Evolutionary conservation across 805 yeast species (phyloP).

Genomic region (Sungouiella blattae): DNA sequence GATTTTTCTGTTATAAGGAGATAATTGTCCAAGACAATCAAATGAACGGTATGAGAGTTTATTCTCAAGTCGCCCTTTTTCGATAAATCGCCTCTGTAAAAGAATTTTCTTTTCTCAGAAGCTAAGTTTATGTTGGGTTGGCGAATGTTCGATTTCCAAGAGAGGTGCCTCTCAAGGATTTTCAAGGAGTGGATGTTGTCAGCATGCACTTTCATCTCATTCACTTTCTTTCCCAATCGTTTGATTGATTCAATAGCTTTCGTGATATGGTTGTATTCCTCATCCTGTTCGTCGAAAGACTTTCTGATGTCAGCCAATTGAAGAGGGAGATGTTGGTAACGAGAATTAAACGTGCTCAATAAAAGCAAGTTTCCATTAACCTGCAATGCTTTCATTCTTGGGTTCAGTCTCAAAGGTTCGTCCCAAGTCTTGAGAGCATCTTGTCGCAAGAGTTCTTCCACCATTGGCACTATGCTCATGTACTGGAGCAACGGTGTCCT

Average conservation of each 20-base stretch:
- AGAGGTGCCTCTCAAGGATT: slow-evolving; percentile 48
- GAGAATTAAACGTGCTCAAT: slow-evolving; percentile 41
- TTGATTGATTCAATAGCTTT: slow-evolving; percentile 55
- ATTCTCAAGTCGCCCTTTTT: slow-evolving; percentile 65
- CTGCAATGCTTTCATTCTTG: slow-evolving; percentile 44
- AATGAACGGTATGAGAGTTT: slow-evolving; percentile 47
- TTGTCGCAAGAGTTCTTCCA: slow-evolving; percentile 51
- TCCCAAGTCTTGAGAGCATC: slow-evolving; percentile 59
- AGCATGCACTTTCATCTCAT: slow-evolving; percentile 58
- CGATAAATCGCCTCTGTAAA: slow-evolving; percentile 54
- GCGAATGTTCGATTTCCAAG: slow-evolving; percentile 45
- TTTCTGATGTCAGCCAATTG: slow-evolving; percentile 59
- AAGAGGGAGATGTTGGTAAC: slow-evolving; percentile 53
- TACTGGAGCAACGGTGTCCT: slow-evolving; percentile 52
- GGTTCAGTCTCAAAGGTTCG: slow-evolving; percentile 47
- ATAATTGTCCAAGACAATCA: slow-evolving; percentile 69
- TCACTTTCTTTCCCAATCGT: slow-evolving; percentile 54
- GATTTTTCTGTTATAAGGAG: slow-evolving; percentile 60
- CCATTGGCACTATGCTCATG: slow-evolving; percentile 58
- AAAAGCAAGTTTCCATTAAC: slow-evolving; percentile 39
- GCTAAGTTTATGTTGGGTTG: slow-evolving; percentile 38
- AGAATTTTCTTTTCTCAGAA: slow-evolving; percentile 53
- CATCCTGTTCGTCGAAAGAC: slow-evolving; percentile 36
- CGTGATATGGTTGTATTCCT: slow-evolving; percentile 49
- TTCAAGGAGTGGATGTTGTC: slow-evolving; percentile 55